Conservation (phyloP, 2,329 filamentous ascomycete species). For the Cordyceps militaris region DNA sequence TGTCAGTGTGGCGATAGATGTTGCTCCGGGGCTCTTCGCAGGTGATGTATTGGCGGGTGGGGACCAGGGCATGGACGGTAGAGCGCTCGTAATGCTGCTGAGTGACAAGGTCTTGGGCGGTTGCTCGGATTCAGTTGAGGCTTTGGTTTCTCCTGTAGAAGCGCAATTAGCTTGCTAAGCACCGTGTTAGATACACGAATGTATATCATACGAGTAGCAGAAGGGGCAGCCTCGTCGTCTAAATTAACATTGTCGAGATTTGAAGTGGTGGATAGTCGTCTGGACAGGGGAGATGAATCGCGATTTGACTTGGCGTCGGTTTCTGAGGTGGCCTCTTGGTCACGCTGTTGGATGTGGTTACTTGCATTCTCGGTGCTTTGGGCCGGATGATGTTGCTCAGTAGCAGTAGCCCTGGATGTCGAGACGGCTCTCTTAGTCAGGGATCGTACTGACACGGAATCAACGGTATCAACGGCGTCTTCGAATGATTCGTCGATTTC, state of each 20-base stretch:
- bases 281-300: conserved; percentile 34
- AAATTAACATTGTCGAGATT: conserved; percentile 59
- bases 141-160: background rate
- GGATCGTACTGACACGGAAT: conserved; percentile 54
- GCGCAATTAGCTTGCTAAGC: background rate
- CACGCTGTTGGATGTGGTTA: background rate
- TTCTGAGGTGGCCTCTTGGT: background rate
- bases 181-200: background rate
- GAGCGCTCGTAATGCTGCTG: conserved; percentile 63
- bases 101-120: conserved; percentile 53
- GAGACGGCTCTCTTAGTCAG: conserved; percentile 44
- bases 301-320: conserved; percentile 19
- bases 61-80: conserved; percentile 69
- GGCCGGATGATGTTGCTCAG: conserved; percentile 12
- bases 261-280: conserved; percentile 40
- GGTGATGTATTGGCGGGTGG: conserved; percentile 43
- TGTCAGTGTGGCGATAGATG: conserved; percentile 31
- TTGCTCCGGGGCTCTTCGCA: conserved; percentile 36
- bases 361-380: background rate
- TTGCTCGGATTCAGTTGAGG: conserved; percentile 28
- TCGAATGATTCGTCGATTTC: conserved; percentile 54
- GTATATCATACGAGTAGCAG: conserved; percentile 26
- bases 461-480: conserved; percentile 63
- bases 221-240: conserved; percentile 45
- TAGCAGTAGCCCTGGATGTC: conserved; percentile 4